Base-by-base conservation (phyloP, 1,284 basidiomycete species). In the Thecaphora frezii region DNA sequence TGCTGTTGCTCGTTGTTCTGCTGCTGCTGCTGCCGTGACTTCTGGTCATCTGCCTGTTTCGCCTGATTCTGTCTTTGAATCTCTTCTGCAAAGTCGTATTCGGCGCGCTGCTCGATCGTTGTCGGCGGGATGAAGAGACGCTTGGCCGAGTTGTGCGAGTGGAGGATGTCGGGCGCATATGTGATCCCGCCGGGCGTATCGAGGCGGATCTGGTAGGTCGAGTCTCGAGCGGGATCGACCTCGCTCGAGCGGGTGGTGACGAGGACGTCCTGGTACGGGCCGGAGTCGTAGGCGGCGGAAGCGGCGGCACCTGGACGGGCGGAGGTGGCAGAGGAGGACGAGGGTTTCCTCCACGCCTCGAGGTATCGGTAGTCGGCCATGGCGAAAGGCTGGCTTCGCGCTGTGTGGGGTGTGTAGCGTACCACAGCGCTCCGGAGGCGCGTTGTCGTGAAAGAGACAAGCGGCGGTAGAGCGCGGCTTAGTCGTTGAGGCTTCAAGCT, bases 131-230 rank as follows among this genome's bases (percentile, higher is more conserved):
- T 58, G 44, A 78, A 78, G 21, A 76, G 55, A 1, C 76, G 61
- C 46, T 73, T 73, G 26, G 49, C 47, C 36, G 60, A 59, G 44
- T 74, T 77, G 56, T 78, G 76, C 39, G 66, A 60, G 10, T 56
- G 54, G 5, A 68, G 46, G 18, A 54, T 46, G 54, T 74, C 74
- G 0, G 76, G 76, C 1, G 71, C 73, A 42, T 74, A 74, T 12
- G 74, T 62, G 25, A 75, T 53, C n/a, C 73, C 74, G 18, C 66
- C 73, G 0, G 75, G 75, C 5, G 58, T 66, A 24, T 78, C 76
- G n/a, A 76, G 60, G 13, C 75, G 62, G 21, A 77, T 56, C 41
- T 76, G 66, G 19, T 59, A 64, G 9, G 53, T 44, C 3, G 60
- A 51, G 22, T 2, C 22, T 5, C 7, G 13, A 23, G n/a, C 23